Base-by-base conservation (phyloP, 2,329 filamentous ascomycete species). In the Fonsecaea multimorphosa region DNA sequence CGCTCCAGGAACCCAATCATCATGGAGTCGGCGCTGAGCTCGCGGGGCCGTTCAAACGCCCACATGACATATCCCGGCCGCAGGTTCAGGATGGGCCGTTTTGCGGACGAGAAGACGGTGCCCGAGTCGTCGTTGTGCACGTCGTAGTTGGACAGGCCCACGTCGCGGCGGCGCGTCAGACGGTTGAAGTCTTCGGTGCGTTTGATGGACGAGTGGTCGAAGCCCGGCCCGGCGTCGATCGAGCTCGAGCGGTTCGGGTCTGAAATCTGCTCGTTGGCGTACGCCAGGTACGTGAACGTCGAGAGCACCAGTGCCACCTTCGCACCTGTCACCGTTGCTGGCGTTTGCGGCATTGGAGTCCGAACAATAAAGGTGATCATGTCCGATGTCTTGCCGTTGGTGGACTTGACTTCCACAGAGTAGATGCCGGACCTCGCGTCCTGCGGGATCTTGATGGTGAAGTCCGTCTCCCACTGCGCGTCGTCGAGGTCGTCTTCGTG, bases 401-500 rank as follows among this genome's bases (percentile, higher is more conserved):
- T 59, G 32, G 65, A 64, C 7, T 55, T 63, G 16, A 75, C 69
- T 53, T 73, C 71, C 29, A 78, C 68, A 1, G 72, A 70, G 66
- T 77, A 76, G 36, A 73, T 71, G 36, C 75, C 74, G 27, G 73
- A 75, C 1, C 64, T 64, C 29, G 72, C 61, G 29, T 65, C 58
- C 9, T 53, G 3, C 44, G 71, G 71, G 32, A 77, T 62, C 16
- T 66, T 72, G 58, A 77, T 58, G 6, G 64, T 65, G 61, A 78
- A 77, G 63, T 77, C 73, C 2, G 75, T 77, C 6, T 69, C 72
- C 76, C 76, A 78, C 6, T 61, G 66, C 3, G 77, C 76, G 65
- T 78, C 77, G 66, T 78, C 76, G 8, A 78, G 63, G 63, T 78
- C 76, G 56, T 78, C 77, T 29, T 78, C 76, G 63, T 78, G 77